Evolutionary conservation across 2,329 filamentous ascomycete genomes (phyloP).

Genomic region (Verticillium albo-atrum): DNA sequence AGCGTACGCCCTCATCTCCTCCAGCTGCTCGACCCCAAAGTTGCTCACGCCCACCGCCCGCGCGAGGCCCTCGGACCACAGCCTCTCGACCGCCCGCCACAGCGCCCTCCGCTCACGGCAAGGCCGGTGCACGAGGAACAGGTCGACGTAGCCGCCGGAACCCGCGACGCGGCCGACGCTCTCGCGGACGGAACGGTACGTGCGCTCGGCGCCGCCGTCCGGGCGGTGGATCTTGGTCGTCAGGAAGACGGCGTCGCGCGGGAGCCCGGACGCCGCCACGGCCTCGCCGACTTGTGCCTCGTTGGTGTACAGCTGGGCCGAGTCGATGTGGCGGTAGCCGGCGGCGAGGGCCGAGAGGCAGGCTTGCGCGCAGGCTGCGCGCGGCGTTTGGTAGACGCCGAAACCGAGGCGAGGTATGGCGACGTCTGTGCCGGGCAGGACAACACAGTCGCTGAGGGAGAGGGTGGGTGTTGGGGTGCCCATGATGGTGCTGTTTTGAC

Average conservation of each 20-base stretch:
- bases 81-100: slow-evolving; percentile 62
- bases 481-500: background rate
- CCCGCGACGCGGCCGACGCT: slow-evolving; percentile 59
- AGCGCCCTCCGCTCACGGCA: slow-evolving; percentile 53
- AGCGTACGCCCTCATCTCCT: slow-evolving; percentile 64
- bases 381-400: slow-evolving; percentile 61
- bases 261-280: slow-evolving; percentile 49
- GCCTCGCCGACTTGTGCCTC: slow-evolving; percentile 63
- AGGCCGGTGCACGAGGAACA: slow-evolving; percentile 67
- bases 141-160: slow-evolving; percentile 60
- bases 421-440: slow-evolving; percentile 17
- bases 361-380: slow-evolving; percentile 50
- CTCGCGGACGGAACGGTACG: slow-evolving; percentile 53
- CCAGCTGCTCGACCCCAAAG: slow-evolving; percentile 62
- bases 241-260: slow-evolving; percentile 58
- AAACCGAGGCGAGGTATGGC: slow-evolving; percentile 66
- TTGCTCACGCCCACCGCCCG: slow-evolving; percentile 71
- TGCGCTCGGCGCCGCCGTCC: slow-evolving; percentile 48
- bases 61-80: slow-evolving; percentile 54
- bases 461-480: background rate
- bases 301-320: slow-evolving; percentile 61
- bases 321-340: slow-evolving; percentile 62
- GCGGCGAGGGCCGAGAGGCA: slow-evolving; percentile 51
- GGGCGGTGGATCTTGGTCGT: slow-evolving; percentile 65
- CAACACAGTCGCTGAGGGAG: slow-evolving; percentile 11